Evolutionary conservation across 371 early-diverging fungal species (phyloP).

Genomic region (Mortierella sp.): DNA sequence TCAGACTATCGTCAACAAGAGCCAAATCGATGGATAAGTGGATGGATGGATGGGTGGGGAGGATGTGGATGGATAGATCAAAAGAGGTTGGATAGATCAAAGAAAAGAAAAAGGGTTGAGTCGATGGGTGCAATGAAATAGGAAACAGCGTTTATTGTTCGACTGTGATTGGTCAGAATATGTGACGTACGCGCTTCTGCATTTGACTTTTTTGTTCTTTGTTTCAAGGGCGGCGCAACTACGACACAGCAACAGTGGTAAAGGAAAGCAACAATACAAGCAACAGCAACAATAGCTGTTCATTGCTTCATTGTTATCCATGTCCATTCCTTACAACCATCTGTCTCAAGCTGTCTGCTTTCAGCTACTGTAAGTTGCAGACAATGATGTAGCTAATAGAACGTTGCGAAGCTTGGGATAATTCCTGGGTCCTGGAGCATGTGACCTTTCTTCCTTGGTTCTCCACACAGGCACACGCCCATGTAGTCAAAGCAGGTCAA

Average conservation of each 20-base stretch:
- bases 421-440: not conserved
- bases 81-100: not conserved
- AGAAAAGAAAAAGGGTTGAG: not conserved
- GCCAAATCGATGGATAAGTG: conserved; percentile 17
- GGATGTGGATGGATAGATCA: conserved; percentile 3
- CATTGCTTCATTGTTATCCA: too few species aligned
- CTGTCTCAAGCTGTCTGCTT: not conserved
- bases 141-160: not conserved
- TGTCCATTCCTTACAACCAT: not conserved
- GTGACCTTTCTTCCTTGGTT: not conserved
- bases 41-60: conserved; percentile 1
- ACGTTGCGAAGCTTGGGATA: too few species aligned
- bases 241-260: too few species aligned
- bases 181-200: too few species aligned
- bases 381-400: too few species aligned
- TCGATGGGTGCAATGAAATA: not conserved
- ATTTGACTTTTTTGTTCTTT: too few species aligned
- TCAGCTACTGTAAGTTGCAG: too few species aligned
- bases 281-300: too few species aligned
- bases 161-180: too few species aligned
- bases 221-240: too few species aligned
- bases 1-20: not conserved
- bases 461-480: not conserved
- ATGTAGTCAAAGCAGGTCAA: too few species aligned
- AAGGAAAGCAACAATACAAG: too few species aligned